A percentile compares a stretch with the other conserved stretches of the same genome.
Conservation (phyloP, 2,329 filamentous ascomycete genomes). For the Penicillium brevicompactum region DNA sequence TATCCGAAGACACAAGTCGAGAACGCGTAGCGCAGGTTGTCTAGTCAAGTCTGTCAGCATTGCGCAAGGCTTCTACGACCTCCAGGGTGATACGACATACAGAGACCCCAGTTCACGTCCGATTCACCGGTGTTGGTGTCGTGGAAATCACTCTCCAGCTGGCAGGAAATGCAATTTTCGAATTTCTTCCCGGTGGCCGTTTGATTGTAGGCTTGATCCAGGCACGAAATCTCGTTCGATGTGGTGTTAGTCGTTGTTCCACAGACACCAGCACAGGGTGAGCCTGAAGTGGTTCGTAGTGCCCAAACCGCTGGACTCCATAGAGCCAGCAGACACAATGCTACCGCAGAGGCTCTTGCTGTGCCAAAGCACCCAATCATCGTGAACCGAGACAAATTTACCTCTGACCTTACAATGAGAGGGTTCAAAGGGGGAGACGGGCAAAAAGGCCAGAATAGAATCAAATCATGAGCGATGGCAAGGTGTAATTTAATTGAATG, state of each 20-base stretch:
- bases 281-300: slow-evolving; percentile 37
- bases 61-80: background rate
- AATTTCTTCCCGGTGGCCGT: slow-evolving; percentile 39
- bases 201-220: slow-evolving; percentile 40
- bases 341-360: slow-evolving; percentile 18
- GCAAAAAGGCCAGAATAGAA: slow-evolving; percentile 15
- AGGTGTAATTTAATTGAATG: background rate
- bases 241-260: slow-evolving; percentile 40
- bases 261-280: slow-evolving; percentile 42
- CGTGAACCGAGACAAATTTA: slow-evolving; percentile 8
- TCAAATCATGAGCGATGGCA: slow-evolving; percentile 20
- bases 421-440: background rate
- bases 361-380: slow-evolving; percentile 25
- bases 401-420: slow-evolving; percentile 7
- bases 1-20: slow-evolving; percentile 47
- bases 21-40: slow-evolving; percentile 49
- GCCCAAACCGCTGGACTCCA: slow-evolving; percentile 26
- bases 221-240: slow-evolving; percentile 44
- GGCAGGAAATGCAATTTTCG: slow-evolving; percentile 44
- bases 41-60: slow-evolving; percentile 26
- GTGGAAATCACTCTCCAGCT: slow-evolving; percentile 42
- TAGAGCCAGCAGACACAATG: slow-evolving; percentile 14
- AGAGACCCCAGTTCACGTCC: slow-evolving; percentile 50
- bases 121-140: slow-evolving; percentile 38
- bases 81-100: slow-evolving; percentile 33